A percentile compares a stretch with the other conserved stretches of the same genome.
Conservation (phyloP, 495 filamentous ascomycete species). For the Aspergillus funiculosus region DNA sequence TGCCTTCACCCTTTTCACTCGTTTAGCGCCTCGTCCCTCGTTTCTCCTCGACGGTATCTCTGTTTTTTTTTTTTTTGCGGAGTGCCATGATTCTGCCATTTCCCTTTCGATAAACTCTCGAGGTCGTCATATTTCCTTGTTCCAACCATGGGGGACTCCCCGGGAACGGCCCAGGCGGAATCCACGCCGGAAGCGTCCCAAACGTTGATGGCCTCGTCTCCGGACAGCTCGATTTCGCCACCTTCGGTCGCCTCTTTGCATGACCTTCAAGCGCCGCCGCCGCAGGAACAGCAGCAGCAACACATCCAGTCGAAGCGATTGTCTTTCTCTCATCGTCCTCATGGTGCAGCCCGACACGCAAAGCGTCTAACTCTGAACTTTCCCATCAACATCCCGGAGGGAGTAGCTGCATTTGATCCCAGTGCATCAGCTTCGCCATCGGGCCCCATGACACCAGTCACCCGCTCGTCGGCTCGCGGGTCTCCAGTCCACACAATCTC, state of each 20-base stretch:
- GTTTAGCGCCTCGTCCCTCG: not conserved
- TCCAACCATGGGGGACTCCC: conserved; percentile 36
- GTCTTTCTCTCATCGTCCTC: conserved; percentile 47
- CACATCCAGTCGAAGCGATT: conserved; percentile 38
- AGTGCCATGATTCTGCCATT: conserved; percentile 14
- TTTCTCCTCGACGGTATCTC: conserved; percentile 3
- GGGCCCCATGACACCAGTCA: conserved; percentile 34
- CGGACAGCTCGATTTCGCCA: conserved; percentile 10
- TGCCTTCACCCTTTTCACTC: not conserved
- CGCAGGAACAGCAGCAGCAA: too few species aligned
- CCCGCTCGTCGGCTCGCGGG: conserved; percentile 30
- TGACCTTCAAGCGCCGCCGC: not conserved
- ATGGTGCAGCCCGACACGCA: conserved; percentile 52
- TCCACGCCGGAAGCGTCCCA: conserved; percentile 35
- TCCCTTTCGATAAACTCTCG: conserved; percentile 1
- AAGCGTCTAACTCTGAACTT: conserved; percentile 80
- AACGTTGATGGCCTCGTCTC: conserved; percentile 18
- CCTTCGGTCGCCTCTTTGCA: conserved; percentile 7
- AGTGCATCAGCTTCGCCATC: conserved; percentile 37
- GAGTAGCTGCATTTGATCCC: conserved; percentile 26
- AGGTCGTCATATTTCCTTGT: conserved; percentile 18
- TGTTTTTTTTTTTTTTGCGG: not conserved
- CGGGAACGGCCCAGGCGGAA: conserved; percentile 30
- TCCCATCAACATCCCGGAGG: conserved; percentile 50
- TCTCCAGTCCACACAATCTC: conserved; percentile 28